Base-by-base conservation (phyloP, 306 rosid species). In the Leucaena leucocephala region DNA sequence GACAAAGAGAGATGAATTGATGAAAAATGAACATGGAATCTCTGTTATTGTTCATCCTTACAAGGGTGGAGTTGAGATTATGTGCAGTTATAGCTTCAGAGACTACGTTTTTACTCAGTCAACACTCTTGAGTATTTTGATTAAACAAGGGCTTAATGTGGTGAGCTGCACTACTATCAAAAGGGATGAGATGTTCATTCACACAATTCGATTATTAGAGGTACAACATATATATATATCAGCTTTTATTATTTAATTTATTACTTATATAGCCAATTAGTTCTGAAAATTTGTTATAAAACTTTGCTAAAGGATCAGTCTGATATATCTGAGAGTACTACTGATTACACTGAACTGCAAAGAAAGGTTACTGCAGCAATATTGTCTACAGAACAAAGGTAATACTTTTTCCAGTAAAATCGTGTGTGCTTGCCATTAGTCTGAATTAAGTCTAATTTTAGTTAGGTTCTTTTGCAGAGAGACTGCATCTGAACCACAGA, bases 21-120 rank as follows among this genome's bases (percentile, higher is more conserved):
- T 61, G 40, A 61, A 33, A 61, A 61, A 6, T 33, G 67, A 9
- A 61, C 38, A 13, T 34, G 35, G 67, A 64, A 80, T 76, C 7
- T 63, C 71, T 48, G 84, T 84, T 72, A 11, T 35, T 48, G 85
- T 89, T 84, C 85, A 79, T 22, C 85, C 86, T 46, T 86, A 84
- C 27, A 54, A 22, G 5, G 83, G 80, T 2, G 92, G 97, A 8
- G 64, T 88, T 71, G 91, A 91, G 85, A 82, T 89, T 76, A 63
- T 78, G 52, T 80, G 89, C 71, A 65, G 75, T 72, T 59, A 79
- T 38, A 74, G 83, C 78, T 86, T 63, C 62, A 69, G 46, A 19
- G 82, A 76, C 10, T 79, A 70, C 52, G 44, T 42, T 33, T 81
- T 76, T 34, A 83, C 88, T 2, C 76, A 87, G 71, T 88, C 94